Percentiles rank a stretch among this genome's conserved stretches.
These are phyloP conservation scores for Aspergillus viridinutans DNA, from an alignment of 2,329 filamentous ascomycete genomes.

Conservation along the genomic window DNA sequence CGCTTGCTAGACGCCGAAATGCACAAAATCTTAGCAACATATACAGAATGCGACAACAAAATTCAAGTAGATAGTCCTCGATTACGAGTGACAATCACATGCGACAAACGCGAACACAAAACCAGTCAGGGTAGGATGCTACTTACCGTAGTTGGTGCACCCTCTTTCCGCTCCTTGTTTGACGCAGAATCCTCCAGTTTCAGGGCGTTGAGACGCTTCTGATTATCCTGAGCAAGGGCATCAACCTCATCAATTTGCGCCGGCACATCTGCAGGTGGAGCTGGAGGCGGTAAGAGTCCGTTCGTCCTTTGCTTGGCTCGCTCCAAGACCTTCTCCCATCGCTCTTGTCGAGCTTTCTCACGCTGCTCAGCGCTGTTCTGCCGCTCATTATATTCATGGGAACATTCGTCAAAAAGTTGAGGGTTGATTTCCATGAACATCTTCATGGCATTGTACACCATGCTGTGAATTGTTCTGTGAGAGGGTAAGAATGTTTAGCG, in stretches of 20 bases:
- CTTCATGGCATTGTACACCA: slow-evolving; percentile 99
- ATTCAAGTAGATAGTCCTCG: slow-evolving; percentile 5
- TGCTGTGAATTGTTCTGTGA: slow-evolving; percentile 92
- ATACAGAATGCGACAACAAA: slow-evolving; percentile 24
- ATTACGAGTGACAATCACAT: slow-evolving; percentile 17
- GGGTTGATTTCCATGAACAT: slow-evolving; percentile 99
- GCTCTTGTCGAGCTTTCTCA: slow-evolving; percentile 73
- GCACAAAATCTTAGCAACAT: slow-evolving; percentile 38
- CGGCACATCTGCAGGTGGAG: slow-evolving; percentile 43
- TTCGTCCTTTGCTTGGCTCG: slow-evolving; percentile 69
- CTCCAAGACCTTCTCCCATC: slow-evolving; percentile 83
- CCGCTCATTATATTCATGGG: slow-evolving; percentile 94
- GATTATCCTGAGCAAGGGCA: slow-evolving; percentile 73
- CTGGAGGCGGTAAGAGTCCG: slow-evolving; percentile 35
- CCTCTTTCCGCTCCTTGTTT: slow-evolving; percentile 48
- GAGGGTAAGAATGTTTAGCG: slow-evolving; percentile 22
- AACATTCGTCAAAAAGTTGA: slow-evolving; percentile 96
- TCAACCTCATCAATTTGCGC: slow-evolving; percentile 66
- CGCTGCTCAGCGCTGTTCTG: slow-evolving; percentile 87
- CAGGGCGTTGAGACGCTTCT: slow-evolving; percentile 82
- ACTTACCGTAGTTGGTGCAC: slow-evolving; percentile 44
- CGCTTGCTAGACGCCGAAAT: slow-evolving; percentile 37
- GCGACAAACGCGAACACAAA: slow-evolving; percentile 17
- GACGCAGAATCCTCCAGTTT: slow-evolving; percentile 67
- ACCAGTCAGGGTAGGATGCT: slow-evolving; percentile 25